These are phyloP conservation scores for Isatis tinctoria DNA, from an alignment of 345 rosid species.

Conservation along the genomic window DNA sequence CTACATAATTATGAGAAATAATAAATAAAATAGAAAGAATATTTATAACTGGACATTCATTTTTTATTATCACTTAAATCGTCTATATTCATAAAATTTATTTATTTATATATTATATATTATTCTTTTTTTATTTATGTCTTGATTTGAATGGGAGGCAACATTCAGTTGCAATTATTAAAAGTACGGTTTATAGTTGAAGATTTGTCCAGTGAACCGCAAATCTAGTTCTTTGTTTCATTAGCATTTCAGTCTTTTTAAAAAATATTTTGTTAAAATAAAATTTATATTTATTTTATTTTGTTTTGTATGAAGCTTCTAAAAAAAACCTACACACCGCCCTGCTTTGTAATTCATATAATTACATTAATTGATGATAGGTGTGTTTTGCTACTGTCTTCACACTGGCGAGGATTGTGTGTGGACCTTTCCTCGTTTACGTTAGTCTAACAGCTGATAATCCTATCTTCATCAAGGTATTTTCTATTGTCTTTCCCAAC, in stretches of 20 bases:
- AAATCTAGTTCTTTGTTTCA: background rate
- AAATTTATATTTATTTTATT: background rate
- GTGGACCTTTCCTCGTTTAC: constrained; percentile 34
- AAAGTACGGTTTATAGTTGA: background rate
- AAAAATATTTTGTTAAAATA: background rate
- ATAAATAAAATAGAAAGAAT: background rate
- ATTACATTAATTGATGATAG: constrained; percentile 9
- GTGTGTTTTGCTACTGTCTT: constrained; percentile 33
- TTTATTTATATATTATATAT: background rate
- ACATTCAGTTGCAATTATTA: background rate
- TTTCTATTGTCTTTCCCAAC: background rate
- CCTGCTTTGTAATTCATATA: too few relatives aligned
- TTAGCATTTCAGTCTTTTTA: background rate
- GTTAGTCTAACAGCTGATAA: constrained; percentile 27
- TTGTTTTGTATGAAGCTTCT: background rate
- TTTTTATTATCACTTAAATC: background rate
- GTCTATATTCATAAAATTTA: background rate
- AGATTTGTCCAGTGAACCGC: background rate
- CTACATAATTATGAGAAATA: background rate
- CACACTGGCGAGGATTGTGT: constrained; percentile 36
- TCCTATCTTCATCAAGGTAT: constrained; percentile 35
- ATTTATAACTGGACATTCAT: background rate
- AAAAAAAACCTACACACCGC: background rate
- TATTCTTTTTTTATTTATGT: background rate
- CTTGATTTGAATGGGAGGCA: background rate